Base-by-base conservation (phyloP, 2,329 filamentous ascomycete genomes). In the Claviceps humidiphila region DNA sequence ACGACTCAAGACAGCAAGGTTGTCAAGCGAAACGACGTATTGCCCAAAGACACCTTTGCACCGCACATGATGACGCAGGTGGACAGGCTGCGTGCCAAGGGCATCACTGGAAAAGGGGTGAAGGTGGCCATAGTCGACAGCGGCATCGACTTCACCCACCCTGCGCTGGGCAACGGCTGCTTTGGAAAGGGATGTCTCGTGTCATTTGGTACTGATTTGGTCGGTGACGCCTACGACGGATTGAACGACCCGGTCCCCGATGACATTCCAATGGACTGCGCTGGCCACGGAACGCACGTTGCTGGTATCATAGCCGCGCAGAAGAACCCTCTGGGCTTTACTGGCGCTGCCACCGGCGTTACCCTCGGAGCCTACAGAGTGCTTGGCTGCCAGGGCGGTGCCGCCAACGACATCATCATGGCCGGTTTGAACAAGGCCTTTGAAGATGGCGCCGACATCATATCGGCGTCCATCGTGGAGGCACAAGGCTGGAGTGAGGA, bases 81-180 rank as follows among this genome's bases (percentile, higher is more conserved):
- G 20, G 72, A 77, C 60, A 73, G 74, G 67, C 64, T 80, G 37
- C 69, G 68, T 26, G 71, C 70, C n/a, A 63, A 73, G 53, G 75
- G 75, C 0, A 56, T 72, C 52, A 73, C 68, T 0, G 77, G 77
- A 41, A 71, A 71, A 56, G 77, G 75, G 24, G 65, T 80, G 63
- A 76, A 74, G 55, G 64, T 80, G 60, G 77, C 66, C 40, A 64
- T 80, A 8, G 67, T 80, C 20, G 77, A 80, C 58, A 75, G 70
- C 22, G 76, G 77, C 58, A 66, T 82, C 46, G 80, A 85, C 61
- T 84, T 83, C 59, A 73, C 66, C 0, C 81, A 84, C 58, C 76
- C 79, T 2, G 77, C 78, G 22, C 73, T 85, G 0, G 82, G 82
- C 14, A 24, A 39, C 30, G 30, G 30, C 5, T 71, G 73, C 50